phyloP scores from a whole-genome alignment of 495 filamentous ascomycete genomes.

The Penicillium angulare region DNA sequence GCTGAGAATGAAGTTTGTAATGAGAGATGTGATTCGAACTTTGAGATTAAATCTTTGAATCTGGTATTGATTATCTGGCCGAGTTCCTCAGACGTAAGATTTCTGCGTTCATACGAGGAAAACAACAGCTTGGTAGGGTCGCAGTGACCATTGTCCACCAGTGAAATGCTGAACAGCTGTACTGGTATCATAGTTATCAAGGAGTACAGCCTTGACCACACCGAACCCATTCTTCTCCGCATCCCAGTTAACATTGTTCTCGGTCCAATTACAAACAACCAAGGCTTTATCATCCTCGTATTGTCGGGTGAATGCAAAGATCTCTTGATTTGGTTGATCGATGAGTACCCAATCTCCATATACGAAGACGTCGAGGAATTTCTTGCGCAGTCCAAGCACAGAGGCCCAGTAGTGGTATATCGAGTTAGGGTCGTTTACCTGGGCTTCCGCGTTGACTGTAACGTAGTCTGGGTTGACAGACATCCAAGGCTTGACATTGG shows the following conservation, averaged over 20 bases:
- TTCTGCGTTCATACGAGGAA: slow-evolving; percentile 23
- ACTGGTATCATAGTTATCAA: slow-evolving; percentile 40
- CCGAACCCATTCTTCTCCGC: slow-evolving; percentile 31
- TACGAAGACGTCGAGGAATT: slow-evolving; percentile 56
- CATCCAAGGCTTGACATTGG: slow-evolving; percentile 60
- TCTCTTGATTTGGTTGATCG: slow-evolving; percentile 39
- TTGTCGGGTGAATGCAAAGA: slow-evolving; percentile 48
- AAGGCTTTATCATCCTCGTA: slow-evolving; percentile 44
- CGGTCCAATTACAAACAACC: slow-evolving; percentile 54
- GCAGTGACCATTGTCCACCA: slow-evolving; percentile 32
- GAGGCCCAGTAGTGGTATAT: slow-evolving; percentile 53
- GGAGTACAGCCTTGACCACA: slow-evolving; percentile 34
- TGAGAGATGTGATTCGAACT: too few relatives aligned
- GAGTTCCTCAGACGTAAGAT: too few relatives aligned
- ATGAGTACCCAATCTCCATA: slow-evolving; percentile 59
- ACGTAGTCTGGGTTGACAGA: slow-evolving; percentile 53
- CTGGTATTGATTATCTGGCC: too few relatives aligned
- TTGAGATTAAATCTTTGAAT: too few relatives aligned
- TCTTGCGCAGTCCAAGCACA: slow-evolving; percentile 53
- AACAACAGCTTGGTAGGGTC: slow-evolving; percentile 41
- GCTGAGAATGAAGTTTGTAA: too few relatives aligned
- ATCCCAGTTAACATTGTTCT: slow-evolving; percentile 39
- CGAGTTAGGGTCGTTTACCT: slow-evolving; percentile 44
- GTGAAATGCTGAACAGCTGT: slow-evolving; percentile 24
- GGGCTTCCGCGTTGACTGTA: slow-evolving; percentile 49